Evolutionary conservation across 371 early-diverging fungal genomes (phyloP), one percentile per base, ranked within the genome.

Genomic region (Syncephalastrum contaminatum): DNA sequence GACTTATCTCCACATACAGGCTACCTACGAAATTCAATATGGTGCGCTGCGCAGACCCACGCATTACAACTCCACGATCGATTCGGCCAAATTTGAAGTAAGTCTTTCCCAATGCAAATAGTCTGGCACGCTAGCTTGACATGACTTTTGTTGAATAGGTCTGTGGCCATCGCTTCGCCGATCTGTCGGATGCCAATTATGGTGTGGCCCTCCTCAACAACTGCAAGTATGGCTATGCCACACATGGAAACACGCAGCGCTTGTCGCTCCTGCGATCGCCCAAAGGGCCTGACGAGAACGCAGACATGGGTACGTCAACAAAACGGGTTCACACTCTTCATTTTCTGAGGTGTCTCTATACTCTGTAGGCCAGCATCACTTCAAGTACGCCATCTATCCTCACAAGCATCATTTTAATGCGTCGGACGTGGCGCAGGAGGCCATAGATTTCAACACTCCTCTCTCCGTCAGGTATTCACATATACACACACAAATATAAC

Each of bases 11-110:
- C 46, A 45, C 51, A 19, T 21, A 18, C 60, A 77, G 75, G 95
- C 97, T 12, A 96, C 96, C 0, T 98, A 95, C 63, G 97, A 98
- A 60, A 93, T 94, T 4, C 95, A 94, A 70, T 96, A 91, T 73
- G 98, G 99, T 14, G 85, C 84, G 22, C 77, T 97, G 15, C 87
- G 89, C 67, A 81, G 99, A 27, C 95, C 98, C 1, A 97, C 93
- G 1, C 96, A 96, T 48, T 93, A 84, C 79, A 98, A 97, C 71
- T 94, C 91, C 2, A 86, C 88, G 15, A 89, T 91, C 80, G 97
- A 97, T 62, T 77, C 92, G 59, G 96, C 97, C 15, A 89, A 90
- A 52, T 78, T 78, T 45, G 78, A 78, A 55, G 77, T 72, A 64
- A 21, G 6, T 48, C n/a, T 12, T 6, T 0, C 36, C 10, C 10